Evolutionary conservation across 2,329 filamentous ascomycete species (phyloP), one percentile per base, ranked within the genome.

Genomic region (Hypoxylon sp.): DNA sequence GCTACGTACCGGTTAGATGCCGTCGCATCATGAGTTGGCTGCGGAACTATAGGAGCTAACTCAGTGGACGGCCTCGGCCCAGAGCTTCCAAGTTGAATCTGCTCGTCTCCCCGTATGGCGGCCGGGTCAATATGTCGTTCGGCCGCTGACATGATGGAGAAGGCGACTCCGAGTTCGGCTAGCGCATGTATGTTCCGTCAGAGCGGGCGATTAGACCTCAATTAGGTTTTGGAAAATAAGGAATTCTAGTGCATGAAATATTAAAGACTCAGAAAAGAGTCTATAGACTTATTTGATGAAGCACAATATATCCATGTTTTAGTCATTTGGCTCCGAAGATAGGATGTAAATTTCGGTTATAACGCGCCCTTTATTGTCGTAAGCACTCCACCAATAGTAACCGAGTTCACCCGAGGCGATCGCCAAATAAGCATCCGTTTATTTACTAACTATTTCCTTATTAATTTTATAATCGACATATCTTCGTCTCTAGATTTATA

Each of bases 1-100:
- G 24, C 32, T 31, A 6, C 53, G 19, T 46, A 46, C 53, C 53
- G 53, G 37, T 56, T 56, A 21, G 53, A 56, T 32, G 37, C n/a
- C 5, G 21, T 10, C 24, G 37, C 15, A 13, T 44, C 37, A 35
- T n/a, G 39, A 15, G 53, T 15, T 21, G 17, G 24, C 15, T 56
- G 53, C 3, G 53, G 32, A 32, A 42, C 37, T 6, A 21, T 19
- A 32, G 15, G 27, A 15, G 39, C 27, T 29, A 46, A 7, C 19
- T 44, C 37, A 29, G 27, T 21, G 32, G 53, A 21, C 27, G 37
- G 53, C 4, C 19, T 17, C 6, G 17, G 46, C 15, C 53, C 29
- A 21, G 21, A 32, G 4, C 39, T 46, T 17, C 13, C 27, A 8
- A 56, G 39, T n/a, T 31, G 37, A 15, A 46, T 8, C 7, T 31